Evolutionary conservation across 495 filamentous ascomycete species (phyloP), one percentile per base, ranked within the genome.

Genomic region (Annulohypoxylon maeteangense): DNA sequence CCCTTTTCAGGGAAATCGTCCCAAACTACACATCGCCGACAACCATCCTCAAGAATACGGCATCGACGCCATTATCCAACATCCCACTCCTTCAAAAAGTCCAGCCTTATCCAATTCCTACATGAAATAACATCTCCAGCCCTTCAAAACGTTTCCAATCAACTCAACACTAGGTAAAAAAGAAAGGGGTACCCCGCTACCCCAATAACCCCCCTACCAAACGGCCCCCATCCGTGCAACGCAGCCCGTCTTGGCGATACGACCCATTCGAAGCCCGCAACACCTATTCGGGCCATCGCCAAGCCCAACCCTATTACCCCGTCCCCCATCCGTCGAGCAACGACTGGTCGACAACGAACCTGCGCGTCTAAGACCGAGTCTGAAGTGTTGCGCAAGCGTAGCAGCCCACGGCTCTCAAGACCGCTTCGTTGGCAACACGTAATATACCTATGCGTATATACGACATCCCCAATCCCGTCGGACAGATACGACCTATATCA

Each of bases 111-210:
- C n/a, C n/a, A 22, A 22, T 8, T 20, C 42, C 2, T 47, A 47
- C 2, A 16, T 4, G 6, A n/a, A n/a, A n/a, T n/a, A 44, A 6
- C 40, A 44, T 44, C 11, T 44, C 11, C 40, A 16, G 18, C 4
- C 40, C 11, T 16, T n/a, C 14, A 11, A 40, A 40, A 40, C 0
- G 4, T 23, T 11, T 6, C 44, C 16, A 1, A 47, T 4, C 16
- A 48, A 48, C 8, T 16, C 16, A 22, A 22, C 5, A 8, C 42
- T 6, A n/a, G n/a, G n/a, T 12, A n/a, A 48, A n/a, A 44, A 10
- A 31, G 22, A 54, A 54, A 32, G 50, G 50, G 50, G n/a, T 54
- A 54, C 50, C 50, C 50, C 50, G 27, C 29, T 54, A 54, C 29
- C 29, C 29, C 50, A 29, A 34, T 54, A 54, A 54, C 25, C 50